phyloP scores from a whole-genome alignment of 176 grass and related monocot genomes.

The Eragrostis nindensis region DNA sequence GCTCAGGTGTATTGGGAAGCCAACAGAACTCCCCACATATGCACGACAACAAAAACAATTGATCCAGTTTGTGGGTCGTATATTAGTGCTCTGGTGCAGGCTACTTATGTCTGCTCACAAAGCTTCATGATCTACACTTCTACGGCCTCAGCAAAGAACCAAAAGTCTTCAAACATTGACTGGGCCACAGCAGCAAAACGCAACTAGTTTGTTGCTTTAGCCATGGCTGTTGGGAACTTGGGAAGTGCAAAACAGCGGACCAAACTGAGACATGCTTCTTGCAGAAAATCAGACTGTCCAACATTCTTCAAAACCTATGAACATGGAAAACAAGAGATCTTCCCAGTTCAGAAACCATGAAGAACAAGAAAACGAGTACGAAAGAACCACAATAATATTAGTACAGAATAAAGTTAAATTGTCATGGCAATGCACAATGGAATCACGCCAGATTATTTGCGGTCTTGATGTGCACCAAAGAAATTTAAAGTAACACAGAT shows the following conservation, averaged over 20 bases:
- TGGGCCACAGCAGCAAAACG: constrained; percentile 3
- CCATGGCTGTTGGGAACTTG: constrained; percentile 16
- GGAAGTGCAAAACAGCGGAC: not conserved
- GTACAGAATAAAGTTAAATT: not conserved
- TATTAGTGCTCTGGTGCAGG: not conserved
- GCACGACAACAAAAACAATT: constrained; percentile 25
- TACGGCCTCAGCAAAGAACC: constrained; percentile 3
- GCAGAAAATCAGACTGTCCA: not conserved
- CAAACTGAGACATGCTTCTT: not conserved
- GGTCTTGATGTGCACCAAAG: not conserved
- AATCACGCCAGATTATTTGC: not conserved
- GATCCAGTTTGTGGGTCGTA: constrained; percentile 19
- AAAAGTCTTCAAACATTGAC: constrained; percentile 22
- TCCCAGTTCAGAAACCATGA: not conserved
- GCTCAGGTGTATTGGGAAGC: not conserved
- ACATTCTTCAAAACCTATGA: constrained; percentile 8
- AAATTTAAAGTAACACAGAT: not conserved
- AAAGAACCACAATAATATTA: not conserved
- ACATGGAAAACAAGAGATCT: not conserved
- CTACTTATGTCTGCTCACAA: constrained; percentile 26
- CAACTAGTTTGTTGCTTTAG: not conserved
- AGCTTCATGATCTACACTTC: constrained; percentile 11
- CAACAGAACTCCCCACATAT: constrained; percentile 4
- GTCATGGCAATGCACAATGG: not conserved
- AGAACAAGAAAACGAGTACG: not conserved